Percentiles rank a stretch among this genome's conserved stretches.
Conservation (phyloP, 371 early-diverging fungal species). For the Mortierella sp. region DNA sequence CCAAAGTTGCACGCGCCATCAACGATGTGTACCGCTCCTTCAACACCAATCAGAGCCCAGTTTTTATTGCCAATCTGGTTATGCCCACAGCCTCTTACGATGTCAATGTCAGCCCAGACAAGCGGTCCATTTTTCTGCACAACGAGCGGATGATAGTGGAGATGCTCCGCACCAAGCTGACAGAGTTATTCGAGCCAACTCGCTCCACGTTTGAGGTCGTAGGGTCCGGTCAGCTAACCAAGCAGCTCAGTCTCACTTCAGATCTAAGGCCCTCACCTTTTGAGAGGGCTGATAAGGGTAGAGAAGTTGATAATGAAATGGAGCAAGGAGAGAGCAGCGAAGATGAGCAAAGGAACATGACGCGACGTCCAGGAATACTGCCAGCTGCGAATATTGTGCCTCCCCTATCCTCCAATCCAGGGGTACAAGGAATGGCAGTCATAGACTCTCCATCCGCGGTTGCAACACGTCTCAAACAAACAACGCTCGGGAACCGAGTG, state of each 20-base stretch:
- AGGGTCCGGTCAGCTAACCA: slow-evolving; percentile 34
- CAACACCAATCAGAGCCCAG: slow-evolving; percentile 81
- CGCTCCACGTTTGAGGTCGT: slow-evolving; percentile 63
- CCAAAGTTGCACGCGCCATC: slow-evolving; percentile 73
- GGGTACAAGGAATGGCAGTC: no score
- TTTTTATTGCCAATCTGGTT: slow-evolving; percentile 77
- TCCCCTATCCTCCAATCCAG: no score
- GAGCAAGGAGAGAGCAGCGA: neutral
- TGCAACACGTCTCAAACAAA: slow-evolving; percentile 14
- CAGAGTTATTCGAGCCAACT: slow-evolving; percentile 66
- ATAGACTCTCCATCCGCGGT: neutral
- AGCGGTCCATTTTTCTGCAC: slow-evolving; percentile 88
- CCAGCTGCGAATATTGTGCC: no score
- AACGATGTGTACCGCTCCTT: slow-evolving; percentile 84
- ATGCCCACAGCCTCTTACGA: slow-evolving; percentile 75
- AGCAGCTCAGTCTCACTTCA: slow-evolving; percentile 23
- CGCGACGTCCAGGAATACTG: no score
- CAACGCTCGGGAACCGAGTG: slow-evolving; percentile 21
- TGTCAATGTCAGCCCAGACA: slow-evolving; percentile 96
- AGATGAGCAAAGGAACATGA: neutral
- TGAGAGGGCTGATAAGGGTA: neutral
- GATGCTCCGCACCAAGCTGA: slow-evolving; percentile 60
- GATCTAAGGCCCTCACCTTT: slow-evolving; percentile 1
- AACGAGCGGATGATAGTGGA: slow-evolving; percentile 72
- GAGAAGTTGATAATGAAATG: slow-evolving; percentile 1